A percentile compares a stretch with the other conserved stretches of the same genome.
Conservation (phyloP, 345 rosid genomes). For the Populus euphratica region DNA sequence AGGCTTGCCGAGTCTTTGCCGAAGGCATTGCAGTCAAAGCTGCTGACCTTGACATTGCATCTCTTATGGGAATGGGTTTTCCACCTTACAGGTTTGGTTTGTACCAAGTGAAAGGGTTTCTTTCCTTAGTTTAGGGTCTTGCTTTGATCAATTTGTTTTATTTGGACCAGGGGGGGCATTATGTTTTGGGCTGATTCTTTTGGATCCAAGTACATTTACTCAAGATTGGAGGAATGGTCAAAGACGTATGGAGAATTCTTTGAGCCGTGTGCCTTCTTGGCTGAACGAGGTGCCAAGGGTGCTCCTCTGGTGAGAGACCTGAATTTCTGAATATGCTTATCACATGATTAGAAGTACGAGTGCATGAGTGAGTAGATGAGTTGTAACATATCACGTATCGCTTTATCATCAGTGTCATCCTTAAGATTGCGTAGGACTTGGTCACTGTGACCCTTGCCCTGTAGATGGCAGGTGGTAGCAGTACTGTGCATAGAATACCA, state of each 20-base stretch:
- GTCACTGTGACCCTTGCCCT: background rate
- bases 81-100: constrained; percentile 74
- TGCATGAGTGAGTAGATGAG: background rate
- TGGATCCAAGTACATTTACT: constrained; percentile 26
- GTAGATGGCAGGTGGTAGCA: background rate
- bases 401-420: background rate
- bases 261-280: constrained; percentile 86
- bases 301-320: constrained; percentile 36
- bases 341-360: background rate
- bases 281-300: constrained; percentile 67
- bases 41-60: constrained; percentile 84
- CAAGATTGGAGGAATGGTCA: constrained; percentile 80
- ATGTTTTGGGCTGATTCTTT: constrained; percentile 78
- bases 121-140: background rate
- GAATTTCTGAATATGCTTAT: background rate
- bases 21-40: constrained; percentile 96
- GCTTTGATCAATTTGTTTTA: constrained; percentile 11
- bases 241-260: constrained; percentile 76
- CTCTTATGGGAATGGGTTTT: constrained; percentile 94
- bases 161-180: constrained; percentile 74
- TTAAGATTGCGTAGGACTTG: background rate
- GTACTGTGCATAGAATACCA: no score
- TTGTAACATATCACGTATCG: background rate
- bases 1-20: constrained; percentile 84
- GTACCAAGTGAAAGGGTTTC: background rate